These are phyloP conservation scores for Rhododendron kiyosumense DNA, from an alignment of 148 eudicot genomes.

Conservation along the genomic window DNA sequence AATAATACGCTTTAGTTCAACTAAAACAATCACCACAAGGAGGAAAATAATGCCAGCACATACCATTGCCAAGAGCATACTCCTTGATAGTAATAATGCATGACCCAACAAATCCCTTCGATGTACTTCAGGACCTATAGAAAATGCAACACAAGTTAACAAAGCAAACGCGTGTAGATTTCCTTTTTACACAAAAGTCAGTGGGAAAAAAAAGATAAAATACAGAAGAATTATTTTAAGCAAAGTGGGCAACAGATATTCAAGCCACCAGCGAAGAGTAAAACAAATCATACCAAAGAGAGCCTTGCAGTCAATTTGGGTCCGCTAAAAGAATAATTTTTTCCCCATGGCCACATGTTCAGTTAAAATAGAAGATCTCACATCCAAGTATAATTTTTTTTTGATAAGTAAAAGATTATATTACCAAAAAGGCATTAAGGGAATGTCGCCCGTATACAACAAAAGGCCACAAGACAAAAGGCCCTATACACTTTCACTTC, in stretches of 20 bases:
- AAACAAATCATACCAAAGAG: background rate
- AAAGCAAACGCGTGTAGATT: background rate
- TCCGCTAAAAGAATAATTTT: background rate
- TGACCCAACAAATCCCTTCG: conserved; percentile 46
- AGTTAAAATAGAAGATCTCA: background rate
- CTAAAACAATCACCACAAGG: background rate
- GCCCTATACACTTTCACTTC: background rate
- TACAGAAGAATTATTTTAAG: background rate
- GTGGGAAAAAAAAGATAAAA: background rate
- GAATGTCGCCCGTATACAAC: background rate
- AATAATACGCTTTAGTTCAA: background rate
- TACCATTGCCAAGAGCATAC: conserved; percentile 48
- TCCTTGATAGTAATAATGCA: conserved; percentile 46
- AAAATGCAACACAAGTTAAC: background rate
- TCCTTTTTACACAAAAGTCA: background rate
- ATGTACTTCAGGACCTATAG: conserved; percentile 30
- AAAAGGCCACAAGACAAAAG: background rate
- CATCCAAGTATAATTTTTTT: background rate
- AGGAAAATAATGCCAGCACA: background rate
- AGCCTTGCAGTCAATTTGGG: background rate
- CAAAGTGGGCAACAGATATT: background rate
- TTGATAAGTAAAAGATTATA: too few species aligned
- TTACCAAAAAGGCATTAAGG: background rate
- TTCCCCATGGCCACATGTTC: background rate
- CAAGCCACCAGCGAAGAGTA: background rate